Evolutionary conservation across 805 yeast species (phyloP).

Genomic region (Yueomyces sp.): DNA sequence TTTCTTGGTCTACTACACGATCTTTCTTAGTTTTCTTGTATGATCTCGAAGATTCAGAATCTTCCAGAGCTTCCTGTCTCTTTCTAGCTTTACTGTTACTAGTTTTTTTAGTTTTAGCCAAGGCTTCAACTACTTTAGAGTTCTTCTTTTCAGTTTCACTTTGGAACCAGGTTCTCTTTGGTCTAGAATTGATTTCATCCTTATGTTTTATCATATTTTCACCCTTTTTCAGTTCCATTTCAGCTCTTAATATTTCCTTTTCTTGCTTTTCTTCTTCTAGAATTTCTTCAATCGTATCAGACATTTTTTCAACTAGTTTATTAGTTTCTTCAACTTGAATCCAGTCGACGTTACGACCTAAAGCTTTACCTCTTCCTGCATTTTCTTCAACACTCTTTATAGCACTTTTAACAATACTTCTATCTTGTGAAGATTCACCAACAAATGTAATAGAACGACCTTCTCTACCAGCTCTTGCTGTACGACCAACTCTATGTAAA

Average conservation of each 20-base stretch:
- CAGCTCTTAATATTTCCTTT: constrained; percentile 77
- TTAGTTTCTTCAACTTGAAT: constrained; percentile 58
- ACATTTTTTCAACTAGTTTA: constrained; percentile 45
- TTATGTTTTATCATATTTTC: constrained; percentile 70
- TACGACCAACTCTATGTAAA: constrained; percentile 96
- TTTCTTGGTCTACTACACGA: constrained; percentile 40
- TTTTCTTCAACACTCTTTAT: constrained; percentile 49
- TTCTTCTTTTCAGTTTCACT: constrained; percentile 31
- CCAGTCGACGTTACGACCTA: constrained; percentile 94
- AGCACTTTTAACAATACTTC: constrained; percentile 83
- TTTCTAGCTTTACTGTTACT: constrained; percentile 61
- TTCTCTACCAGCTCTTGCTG: constrained; percentile 97
- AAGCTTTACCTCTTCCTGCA: constrained; percentile 37
- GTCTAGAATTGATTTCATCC: constrained; percentile 76
- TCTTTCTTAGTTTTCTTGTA: constrained; percentile 75
- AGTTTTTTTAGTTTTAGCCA: constrained; percentile 37
- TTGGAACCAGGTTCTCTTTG: constrained; percentile 96
- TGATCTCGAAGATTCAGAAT: constrained; percentile 30
- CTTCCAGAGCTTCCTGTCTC: constrained; percentile 50
- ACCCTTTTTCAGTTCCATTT: constrained; percentile 79
- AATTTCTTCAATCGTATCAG: constrained; percentile 56
- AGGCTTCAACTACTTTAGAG: constrained; percentile 24
- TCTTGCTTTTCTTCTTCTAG: constrained; percentile 79
- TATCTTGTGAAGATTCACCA: constrained; percentile 79
- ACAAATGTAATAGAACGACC: constrained; percentile 91